Evolutionary conservation across 169 alveolate species (phyloP), one percentile per base, ranked within the genome.

Genomic region (Neospora caninum): DNA sequence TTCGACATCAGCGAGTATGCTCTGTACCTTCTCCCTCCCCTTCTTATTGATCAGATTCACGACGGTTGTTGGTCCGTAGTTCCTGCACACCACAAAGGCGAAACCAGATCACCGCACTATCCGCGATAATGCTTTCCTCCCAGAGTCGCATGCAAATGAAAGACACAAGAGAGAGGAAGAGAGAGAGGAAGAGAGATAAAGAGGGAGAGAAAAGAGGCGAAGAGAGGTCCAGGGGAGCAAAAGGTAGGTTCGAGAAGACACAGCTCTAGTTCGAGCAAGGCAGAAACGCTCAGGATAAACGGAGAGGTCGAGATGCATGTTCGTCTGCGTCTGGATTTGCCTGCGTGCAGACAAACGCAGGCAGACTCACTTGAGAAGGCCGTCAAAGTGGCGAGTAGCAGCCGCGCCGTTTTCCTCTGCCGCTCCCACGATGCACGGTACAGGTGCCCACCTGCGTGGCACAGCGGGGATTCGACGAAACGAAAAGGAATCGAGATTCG

Each of bases 21-120:
- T 16, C 25, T 29, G 4, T 64, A 95, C 93, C 95, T 97, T 96
- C 38, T 96, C 95, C 54, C 97, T 97, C 91, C 97, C 97, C 88
- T 97, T 80, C 92, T 54, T 96, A 95, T 98, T 99, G 16, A 98
- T 96, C 80, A 98, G 96, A 93, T 98, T 98, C 13, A 98, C 95
- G 38, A 97, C 94, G 31, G 96, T 92, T 42, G 96, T 95, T 29
- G 93, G 94, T n/a, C 98, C 98, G 95, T 95, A 97, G 43, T 39
- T 82, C 67, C 95, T 93, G 91, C 86, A 67, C 41, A 53, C 80
- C 64, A 31, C 1, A 43, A 78, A 10, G 73, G 31, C 0, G 73
- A 64, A 64, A 29, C 16, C 31, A 64, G 34, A 64, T 49, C 58
- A 7, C 58, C 22, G 58, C 13, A 4, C 58, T 49, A 4, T 49